Conservation (phyloP, 805 yeast genomes). For the Kluyveromyces nonfermentans region DNA sequence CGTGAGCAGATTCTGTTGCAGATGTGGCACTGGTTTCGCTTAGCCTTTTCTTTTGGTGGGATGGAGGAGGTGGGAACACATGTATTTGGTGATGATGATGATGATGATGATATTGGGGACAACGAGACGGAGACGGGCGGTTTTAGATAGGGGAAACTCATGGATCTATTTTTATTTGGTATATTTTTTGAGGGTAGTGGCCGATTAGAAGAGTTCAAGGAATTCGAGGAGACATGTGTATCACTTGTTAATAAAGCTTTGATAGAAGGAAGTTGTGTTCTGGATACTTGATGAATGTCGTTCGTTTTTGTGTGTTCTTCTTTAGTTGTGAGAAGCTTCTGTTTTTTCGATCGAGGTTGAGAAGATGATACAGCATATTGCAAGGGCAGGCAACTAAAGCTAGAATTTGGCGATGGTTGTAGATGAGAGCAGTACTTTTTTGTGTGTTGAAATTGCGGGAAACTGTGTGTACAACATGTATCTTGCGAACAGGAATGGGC, state of each 20-base stretch:
- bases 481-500: neutral
- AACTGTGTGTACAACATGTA: neutral
- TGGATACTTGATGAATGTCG: neutral
- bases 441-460: neutral
- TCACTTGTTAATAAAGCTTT: neutral
- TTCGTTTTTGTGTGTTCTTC: neutral
- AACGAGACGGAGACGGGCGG: too few species aligned
- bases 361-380: neutral
- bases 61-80: neutral
- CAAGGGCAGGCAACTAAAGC: neutral
- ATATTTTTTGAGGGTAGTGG: too few species aligned
- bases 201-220: too few species aligned
- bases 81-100: too few species aligned
- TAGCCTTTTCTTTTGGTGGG: neutral
- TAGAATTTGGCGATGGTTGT: neutral
- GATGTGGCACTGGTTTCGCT: conserved; percentile 33
- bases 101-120: too few species aligned
- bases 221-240: neutral
- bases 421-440: neutral
- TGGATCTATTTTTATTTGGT: too few species aligned
- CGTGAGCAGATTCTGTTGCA: conserved; percentile 68
- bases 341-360: neutral
- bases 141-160: too few species aligned
- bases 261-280: neutral
- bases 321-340: neutral